Conservation (phyloP, 192 early-diverging fungal species). For the Podila clonocystis region DNA sequence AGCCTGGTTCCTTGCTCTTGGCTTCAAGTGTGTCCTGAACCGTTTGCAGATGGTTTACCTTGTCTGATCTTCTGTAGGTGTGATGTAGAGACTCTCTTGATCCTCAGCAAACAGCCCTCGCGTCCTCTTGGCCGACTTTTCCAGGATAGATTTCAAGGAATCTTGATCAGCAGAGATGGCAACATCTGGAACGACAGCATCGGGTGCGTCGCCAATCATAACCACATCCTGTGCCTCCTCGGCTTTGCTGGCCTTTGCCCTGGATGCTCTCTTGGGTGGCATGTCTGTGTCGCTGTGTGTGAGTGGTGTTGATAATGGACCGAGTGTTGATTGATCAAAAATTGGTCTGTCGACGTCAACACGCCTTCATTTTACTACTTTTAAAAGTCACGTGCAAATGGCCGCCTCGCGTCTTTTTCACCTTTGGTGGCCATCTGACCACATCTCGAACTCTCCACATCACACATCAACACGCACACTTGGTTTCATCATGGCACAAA, state of each 20-base stretch:
- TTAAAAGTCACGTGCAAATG: background rate
- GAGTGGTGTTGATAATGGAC: background rate
- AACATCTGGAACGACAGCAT: constrained; percentile 15
- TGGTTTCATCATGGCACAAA: constrained; percentile 19
- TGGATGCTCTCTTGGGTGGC: constrained; percentile 51
- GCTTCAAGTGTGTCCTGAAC: no score
- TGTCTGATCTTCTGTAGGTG: constrained; percentile 26
- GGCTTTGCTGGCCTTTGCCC: constrained; percentile 21
- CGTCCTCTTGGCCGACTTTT: constrained; percentile 34
- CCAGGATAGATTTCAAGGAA: constrained; percentile 19
- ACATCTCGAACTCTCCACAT: background rate
- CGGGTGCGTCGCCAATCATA: constrained; percentile 18
- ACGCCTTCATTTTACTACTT: background rate
- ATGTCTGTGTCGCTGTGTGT: constrained; percentile 11
- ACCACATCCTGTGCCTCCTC: constrained; percentile 27
- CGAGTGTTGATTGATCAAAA: background rate
- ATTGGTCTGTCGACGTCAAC: background rate
- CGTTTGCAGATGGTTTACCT: constrained; percentile 4
- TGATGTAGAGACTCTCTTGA: constrained; percentile 18
- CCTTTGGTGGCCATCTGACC: background rate
- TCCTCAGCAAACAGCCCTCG: constrained; percentile 45
- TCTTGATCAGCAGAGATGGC: constrained; percentile 1
- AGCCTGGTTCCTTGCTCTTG: no score
- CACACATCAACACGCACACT: constrained; percentile 3
- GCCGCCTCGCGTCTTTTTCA: background rate